A percentile compares a stretch with the other conserved stretches of the same genome.
These are phyloP conservation scores for Penicillium sp. DNA, from an alignment of 2,329 filamentous ascomycete species.

Conservation along the genomic window DNA sequence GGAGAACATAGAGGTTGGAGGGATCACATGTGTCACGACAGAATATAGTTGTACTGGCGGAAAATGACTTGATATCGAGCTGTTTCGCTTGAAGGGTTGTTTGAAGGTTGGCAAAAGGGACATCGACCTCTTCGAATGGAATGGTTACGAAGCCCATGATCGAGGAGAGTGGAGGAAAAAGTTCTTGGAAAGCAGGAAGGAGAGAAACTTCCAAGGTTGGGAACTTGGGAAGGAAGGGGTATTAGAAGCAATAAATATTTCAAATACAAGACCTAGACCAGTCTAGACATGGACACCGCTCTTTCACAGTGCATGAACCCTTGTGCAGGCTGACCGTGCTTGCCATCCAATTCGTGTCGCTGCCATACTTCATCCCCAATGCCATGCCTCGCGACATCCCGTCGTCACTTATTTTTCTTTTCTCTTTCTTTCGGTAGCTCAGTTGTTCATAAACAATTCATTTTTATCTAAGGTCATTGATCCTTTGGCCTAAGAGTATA, in stretches of 20 bases:
- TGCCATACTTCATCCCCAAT: background rate
- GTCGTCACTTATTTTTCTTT: background rate
- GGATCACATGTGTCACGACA: background rate
- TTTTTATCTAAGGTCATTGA: background rate
- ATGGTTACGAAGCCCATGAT: constrained; percentile 2
- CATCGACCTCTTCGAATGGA: constrained; percentile 4
- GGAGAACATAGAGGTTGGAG: constrained; percentile 1
- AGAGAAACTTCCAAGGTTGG: background rate
- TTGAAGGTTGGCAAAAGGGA: constrained; percentile 7
- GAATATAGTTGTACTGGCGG: constrained; percentile 5
- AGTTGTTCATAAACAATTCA: background rate
- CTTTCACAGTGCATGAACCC: background rate
- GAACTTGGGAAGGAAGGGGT: background rate
- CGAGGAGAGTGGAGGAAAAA: background rate
- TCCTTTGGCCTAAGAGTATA: background rate
- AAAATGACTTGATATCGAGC: constrained; percentile 5
- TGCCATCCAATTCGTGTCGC: background rate
- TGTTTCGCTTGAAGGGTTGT: constrained; percentile 2
- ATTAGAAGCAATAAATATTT: background rate
- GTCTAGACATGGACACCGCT: background rate
- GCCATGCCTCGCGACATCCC: background rate
- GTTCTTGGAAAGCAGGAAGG: background rate
- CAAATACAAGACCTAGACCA: constrained; percentile 1
- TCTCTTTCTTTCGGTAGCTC: background rate
- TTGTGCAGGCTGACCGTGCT: background rate